phyloP scores from a whole-genome alignment of 305 asterid species.

The Fraxinus baroniana region DNA sequence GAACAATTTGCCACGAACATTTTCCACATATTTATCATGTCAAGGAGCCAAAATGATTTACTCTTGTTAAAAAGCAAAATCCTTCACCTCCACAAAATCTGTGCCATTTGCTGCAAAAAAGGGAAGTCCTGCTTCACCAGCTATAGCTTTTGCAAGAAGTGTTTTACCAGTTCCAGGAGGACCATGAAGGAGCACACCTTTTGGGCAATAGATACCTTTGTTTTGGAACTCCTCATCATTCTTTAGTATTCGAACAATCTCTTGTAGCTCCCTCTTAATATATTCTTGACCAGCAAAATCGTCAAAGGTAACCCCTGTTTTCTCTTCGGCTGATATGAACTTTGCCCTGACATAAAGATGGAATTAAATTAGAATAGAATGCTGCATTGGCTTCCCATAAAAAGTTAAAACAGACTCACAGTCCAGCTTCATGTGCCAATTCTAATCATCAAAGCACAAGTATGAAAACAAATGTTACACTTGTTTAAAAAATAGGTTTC shows the following conservation, averaged over 20 bases:
- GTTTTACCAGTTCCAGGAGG: constrained; percentile 99
- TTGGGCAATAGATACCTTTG: constrained; percentile 97
- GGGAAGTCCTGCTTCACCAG: constrained; percentile 99
- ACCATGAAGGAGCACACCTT: constrained; percentile 98
- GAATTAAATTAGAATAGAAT: constrained; percentile 24
- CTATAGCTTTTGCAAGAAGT: constrained; percentile 97
- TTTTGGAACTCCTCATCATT: constrained; percentile 90
- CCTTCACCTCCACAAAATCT: constrained; percentile 95
- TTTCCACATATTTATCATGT: neutral
- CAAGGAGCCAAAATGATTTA: neutral
- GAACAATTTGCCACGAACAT: neutral
- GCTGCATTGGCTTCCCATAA: neutral
- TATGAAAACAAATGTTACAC: neutral
- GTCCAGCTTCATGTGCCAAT: constrained; percentile 11
- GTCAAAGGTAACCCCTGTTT: constrained; percentile 91
- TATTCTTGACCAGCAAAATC: constrained; percentile 99
- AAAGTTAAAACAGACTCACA: constrained; percentile 12
- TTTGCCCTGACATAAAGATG: constrained; percentile 66
- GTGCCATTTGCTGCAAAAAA: constrained; percentile 98
- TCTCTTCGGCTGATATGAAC: constrained; percentile 96
- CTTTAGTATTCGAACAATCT: constrained; percentile 85
- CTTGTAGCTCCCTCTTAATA: constrained; percentile 95
- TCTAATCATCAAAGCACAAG: neutral
- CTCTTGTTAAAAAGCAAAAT: constrained; percentile 14
- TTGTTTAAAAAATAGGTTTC: neutral